phyloP scores from a whole-genome alignment of 768 basidiomycete genomes.

The Mycena metata region DNA sequence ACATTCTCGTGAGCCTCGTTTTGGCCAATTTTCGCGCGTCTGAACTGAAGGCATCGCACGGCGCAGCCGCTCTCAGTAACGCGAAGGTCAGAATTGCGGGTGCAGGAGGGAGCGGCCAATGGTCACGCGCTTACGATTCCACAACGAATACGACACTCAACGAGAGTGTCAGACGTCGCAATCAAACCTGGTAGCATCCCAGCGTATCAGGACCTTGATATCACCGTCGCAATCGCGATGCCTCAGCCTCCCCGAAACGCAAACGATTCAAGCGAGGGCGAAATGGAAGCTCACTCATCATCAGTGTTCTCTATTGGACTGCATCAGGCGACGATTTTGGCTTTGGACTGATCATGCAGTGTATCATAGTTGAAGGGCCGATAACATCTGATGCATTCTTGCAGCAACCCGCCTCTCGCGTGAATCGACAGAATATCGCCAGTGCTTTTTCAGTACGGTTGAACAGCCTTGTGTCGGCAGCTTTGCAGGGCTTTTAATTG shows the following conservation, averaged over 20 bases:
- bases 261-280: not conserved
- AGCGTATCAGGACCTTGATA: not conserved
- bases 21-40: too few species aligned
- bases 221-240: conserved; percentile 15
- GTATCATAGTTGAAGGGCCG: not conserved
- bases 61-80: conserved; percentile 12
- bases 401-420: too few species aligned
- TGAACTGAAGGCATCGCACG: not conserved
- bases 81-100: not conserved
- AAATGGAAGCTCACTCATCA: too few species aligned
- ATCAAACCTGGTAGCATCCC: not conserved
- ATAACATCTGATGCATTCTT: too few species aligned
- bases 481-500: not conserved
- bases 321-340: not conserved
- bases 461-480: not conserved
- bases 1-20: not conserved
- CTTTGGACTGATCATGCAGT: not conserved
- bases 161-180: not conserved
- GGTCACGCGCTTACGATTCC: not conserved
- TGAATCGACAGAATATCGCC: too few species aligned
- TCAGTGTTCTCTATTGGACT: conserved; percentile 3
- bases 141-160: not conserved
- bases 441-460: not conserved
- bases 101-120: not conserved
- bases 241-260: not conserved